These are phyloP conservation scores for Arabidopsis hybrid DNA, from an alignment of 441 rosid species.

Conservation along the genomic window DNA sequence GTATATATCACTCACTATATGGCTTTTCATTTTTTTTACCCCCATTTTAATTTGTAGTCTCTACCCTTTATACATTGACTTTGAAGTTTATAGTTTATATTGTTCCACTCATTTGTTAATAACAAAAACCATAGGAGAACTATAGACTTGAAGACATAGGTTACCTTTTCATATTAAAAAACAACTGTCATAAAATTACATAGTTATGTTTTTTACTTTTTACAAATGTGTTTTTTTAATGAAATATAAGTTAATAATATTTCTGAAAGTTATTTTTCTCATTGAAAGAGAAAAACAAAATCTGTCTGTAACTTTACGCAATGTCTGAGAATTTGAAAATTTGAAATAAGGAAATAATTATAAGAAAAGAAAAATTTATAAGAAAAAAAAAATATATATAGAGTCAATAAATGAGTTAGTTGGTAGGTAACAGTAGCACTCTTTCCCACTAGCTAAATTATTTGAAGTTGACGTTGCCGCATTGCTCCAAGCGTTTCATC, in stretches of 20 bases:
- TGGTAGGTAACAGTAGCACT: conserved; percentile 45
- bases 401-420: conserved; percentile 43
- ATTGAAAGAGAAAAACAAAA: neutral
- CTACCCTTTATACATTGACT: neutral
- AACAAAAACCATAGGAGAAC: neutral
- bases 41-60: conserved; percentile 8
- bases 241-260: neutral
- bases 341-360: neutral
- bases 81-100: neutral
- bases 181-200: neutral
- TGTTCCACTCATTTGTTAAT: neutral
- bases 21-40: neutral
- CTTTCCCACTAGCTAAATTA: conserved; percentile 42
- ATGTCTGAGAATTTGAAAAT: conserved; percentile 1
- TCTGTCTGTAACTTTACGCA: neutral
- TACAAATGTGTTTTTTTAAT: neutral
- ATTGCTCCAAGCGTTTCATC: conserved; percentile 26
- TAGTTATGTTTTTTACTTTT: neutral
- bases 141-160: neutral
- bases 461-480: conserved; percentile 38
- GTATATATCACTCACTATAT: neutral
- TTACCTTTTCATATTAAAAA: conserved; percentile 3
- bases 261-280: neutral
- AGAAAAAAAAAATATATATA: neutral
- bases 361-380: neutral